A percentile compares a stretch with the other conserved stretches of the same genome.
phyloP scores from a whole-genome alignment of 768 basidiomycete genomes.

The Boletus rubroflammeus region DNA sequence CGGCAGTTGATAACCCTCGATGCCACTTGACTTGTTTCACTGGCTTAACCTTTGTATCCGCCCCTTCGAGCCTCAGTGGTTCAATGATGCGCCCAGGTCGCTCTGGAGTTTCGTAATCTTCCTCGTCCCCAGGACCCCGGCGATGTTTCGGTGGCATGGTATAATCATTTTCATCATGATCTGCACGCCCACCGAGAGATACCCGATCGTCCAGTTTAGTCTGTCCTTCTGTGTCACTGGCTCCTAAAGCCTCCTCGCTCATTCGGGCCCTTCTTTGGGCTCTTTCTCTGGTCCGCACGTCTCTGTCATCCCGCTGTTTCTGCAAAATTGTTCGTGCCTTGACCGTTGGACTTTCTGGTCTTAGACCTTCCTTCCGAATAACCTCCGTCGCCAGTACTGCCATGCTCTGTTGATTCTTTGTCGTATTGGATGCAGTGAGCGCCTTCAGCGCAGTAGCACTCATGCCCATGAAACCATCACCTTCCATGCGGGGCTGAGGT shows the following conservation, averaged over 20 bases:
- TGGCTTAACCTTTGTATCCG: constrained; percentile 28
- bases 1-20: constrained; percentile 55
- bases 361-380: constrained; percentile 59
- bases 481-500: constrained; percentile 32
- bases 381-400: constrained; percentile 66
- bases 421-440: constrained; percentile 70
- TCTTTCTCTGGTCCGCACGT: constrained; percentile 49
- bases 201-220: constrained; percentile 5
- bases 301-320: constrained; percentile 62
- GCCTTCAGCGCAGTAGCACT: constrained; percentile 64
- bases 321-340: constrained; percentile 68
- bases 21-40: constrained; percentile 77
- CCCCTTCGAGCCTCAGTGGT: constrained; percentile 36
- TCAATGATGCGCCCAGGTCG: constrained; percentile 40
- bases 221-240: constrained; percentile 32
- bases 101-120: constrained; percentile 70
- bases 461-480: constrained; percentile 58
- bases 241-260: constrained; percentile 32
- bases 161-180: constrained; percentile 26
- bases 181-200: constrained; percentile 1
- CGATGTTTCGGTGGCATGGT: constrained; percentile 39
- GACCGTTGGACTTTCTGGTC: constrained; percentile 78
- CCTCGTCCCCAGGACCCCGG: constrained; percentile 76
- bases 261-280: constrained; percentile 57
- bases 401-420: constrained; percentile 64